Conservation (phyloP, 257 asterid genomes). For the Scutellaria barbata region DNA sequence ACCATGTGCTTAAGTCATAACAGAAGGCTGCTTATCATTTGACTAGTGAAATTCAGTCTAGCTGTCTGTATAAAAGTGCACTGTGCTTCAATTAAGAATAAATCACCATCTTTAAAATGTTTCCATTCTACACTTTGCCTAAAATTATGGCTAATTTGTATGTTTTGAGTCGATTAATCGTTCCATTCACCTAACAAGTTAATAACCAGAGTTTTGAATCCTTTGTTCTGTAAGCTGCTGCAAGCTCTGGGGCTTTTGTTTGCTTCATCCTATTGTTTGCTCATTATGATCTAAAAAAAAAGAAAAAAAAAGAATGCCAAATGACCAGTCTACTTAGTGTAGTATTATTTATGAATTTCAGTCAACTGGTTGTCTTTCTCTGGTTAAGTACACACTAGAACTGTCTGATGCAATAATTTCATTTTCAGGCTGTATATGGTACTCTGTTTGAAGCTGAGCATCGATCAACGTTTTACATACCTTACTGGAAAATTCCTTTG, state of each 20-base stretch:
- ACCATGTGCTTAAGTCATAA: not conserved
- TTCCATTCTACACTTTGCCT: too few relatives aligned
- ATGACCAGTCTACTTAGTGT: not conserved
- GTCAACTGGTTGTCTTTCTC: constrained; percentile 2
- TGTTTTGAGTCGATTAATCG: not conserved
- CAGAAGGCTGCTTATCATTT: not conserved
- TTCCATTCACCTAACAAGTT: not conserved
- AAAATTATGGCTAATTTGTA: too few relatives aligned
- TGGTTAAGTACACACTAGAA: not conserved
- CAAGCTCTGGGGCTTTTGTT: not conserved
- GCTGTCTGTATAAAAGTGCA: not conserved
- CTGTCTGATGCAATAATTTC: not conserved
- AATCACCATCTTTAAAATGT: not conserved
- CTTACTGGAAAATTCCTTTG: constrained; percentile 93
- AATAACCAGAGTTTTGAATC: too few relatives aligned
- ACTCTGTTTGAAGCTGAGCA: constrained; percentile 99
- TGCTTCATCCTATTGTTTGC: not conserved
- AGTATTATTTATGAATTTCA: not conserved
- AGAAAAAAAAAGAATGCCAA: not conserved
- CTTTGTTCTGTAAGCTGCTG: not conserved
- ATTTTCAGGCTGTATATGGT: constrained; percentile 89
- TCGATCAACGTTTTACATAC: constrained; percentile 94
- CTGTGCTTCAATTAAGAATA: not conserved
- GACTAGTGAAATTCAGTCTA: not conserved
- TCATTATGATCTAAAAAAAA: not conserved